Conservation (phyloP, 2,329 filamentous ascomycete species). For the Hymenoscyphus repandus region DNA sequence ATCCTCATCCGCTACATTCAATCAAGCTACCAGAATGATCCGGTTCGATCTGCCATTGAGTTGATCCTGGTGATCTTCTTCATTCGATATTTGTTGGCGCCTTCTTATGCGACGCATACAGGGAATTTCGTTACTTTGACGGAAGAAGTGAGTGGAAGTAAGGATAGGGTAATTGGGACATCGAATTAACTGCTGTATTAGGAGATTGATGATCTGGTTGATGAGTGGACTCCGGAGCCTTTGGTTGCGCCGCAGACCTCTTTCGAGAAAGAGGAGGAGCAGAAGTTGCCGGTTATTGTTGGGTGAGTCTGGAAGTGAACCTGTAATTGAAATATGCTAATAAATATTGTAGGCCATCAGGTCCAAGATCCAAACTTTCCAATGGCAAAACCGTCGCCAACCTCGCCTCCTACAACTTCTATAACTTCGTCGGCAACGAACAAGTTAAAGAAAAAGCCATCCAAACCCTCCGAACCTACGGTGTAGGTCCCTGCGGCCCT, state of each 20-base stretch:
- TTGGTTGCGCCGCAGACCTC: constrained; percentile 69
- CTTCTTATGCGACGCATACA: constrained; percentile 87
- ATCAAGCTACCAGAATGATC: constrained; percentile 96
- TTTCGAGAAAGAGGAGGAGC: constrained; percentile 75
- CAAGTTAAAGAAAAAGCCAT: constrained; percentile 92
- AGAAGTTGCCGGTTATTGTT: constrained; percentile 80
- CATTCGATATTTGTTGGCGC: constrained; percentile 84
- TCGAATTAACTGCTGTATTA: constrained; percentile 24
- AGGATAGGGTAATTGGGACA: constrained; percentile 7
- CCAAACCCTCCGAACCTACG: constrained; percentile 87
- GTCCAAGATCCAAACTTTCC: constrained; percentile 81
- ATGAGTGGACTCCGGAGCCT: constrained; percentile 94
- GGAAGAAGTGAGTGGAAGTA: constrained; percentile 57
- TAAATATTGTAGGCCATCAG: constrained; percentile 61
- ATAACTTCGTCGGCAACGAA: constrained; percentile 93
- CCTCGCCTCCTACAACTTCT: constrained; percentile 93
- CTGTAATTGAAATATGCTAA: constrained; percentile 6
- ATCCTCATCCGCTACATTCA: constrained; percentile 94
- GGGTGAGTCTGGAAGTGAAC: constrained; percentile 52
- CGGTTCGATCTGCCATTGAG: constrained; percentile 88
- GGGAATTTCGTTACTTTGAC: constrained; percentile 84
- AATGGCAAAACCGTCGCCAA: constrained; percentile 90
- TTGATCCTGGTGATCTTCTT: constrained; percentile 93
- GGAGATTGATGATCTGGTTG: constrained; percentile 95
- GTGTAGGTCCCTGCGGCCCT: constrained; percentile 92